Percentiles rank a stretch among this genome's conserved stretches.
Conservation (phyloP, 2,329 filamentous ascomycete genomes). For the Periconia digitata region DNA sequence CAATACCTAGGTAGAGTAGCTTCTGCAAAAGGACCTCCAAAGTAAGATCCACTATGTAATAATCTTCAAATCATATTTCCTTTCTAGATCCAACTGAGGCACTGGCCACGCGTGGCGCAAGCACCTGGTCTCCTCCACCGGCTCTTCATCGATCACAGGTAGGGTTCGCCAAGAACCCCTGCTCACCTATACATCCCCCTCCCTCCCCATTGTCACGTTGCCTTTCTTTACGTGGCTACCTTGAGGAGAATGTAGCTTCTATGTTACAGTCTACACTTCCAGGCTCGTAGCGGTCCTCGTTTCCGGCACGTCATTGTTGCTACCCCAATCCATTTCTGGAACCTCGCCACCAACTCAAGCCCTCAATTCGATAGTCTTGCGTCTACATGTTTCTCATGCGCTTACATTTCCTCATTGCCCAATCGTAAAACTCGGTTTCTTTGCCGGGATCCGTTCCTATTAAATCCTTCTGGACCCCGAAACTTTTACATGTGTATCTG, state of each 20-base stretch:
- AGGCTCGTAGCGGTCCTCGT: conserved; percentile 7
- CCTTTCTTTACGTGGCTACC: conserved; percentile 8
- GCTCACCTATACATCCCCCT: conserved; percentile 3
- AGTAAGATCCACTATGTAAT: background rate
- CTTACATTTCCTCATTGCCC: conserved; percentile 21
- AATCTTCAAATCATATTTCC: background rate
- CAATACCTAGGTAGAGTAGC: no score
- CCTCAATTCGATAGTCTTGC: conserved; percentile 33
- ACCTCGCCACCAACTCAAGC: conserved; percentile 11
- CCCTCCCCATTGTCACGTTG: conserved; percentile 15
- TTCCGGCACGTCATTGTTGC: conserved; percentile 22
- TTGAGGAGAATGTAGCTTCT: conserved; percentile 16
- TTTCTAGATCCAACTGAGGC: conserved; percentile 2
- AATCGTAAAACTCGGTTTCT: conserved; percentile 25
- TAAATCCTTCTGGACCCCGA: conserved; percentile 28
- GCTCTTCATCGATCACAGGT: conserved; percentile 8
- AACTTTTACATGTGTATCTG: conserved; percentile 19
- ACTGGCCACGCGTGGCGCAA: conserved; percentile 25
- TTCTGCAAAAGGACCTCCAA: background rate
- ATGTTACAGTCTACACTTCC: conserved; percentile 17
- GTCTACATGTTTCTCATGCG: conserved; percentile 28
- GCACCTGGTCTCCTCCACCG: conserved; percentile 2
- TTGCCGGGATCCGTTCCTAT: conserved; percentile 35
- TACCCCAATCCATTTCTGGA: conserved; percentile 8
- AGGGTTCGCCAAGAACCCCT: conserved; percentile 29